Conservation (phyloP, 2,329 filamentous ascomycete species). For the Verticillium tricorpus region DNA sequence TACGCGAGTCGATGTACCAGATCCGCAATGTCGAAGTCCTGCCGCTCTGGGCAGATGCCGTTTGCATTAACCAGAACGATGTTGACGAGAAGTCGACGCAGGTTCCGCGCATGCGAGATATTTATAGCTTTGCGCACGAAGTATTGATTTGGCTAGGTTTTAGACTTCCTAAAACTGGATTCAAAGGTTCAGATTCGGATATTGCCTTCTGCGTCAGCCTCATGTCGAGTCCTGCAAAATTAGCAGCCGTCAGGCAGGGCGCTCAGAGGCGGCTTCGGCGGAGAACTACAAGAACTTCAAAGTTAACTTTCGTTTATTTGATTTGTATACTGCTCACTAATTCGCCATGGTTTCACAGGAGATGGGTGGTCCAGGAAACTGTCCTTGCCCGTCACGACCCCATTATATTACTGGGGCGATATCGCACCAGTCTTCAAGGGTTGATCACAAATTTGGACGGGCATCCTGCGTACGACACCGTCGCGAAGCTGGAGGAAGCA, state of each 20-base stretch:
- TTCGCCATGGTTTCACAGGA: not conserved
- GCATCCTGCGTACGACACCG: not conserved
- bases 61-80: too few species aligned
- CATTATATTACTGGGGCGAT: not conserved
- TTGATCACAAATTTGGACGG: not conserved
- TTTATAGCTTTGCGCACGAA: too few species aligned
- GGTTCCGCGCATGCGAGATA: too few species aligned
- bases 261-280: not conserved
- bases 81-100: too few species aligned
- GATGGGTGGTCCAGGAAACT: not conserved
- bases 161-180: not conserved
- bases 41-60: too few species aligned
- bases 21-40: too few species aligned
- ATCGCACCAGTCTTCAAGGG: not conserved
- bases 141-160: too few species aligned
- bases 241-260: not conserved
- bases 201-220: too few species aligned
- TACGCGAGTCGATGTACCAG: conserved; percentile 13
- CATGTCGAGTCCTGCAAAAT: not conserved
- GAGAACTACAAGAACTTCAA: too few species aligned
- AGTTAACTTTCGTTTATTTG: too few species aligned
- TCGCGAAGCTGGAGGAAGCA: not conserved
- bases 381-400: conserved; percentile 13
- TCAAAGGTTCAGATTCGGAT: too few species aligned
- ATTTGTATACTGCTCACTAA: too few species aligned